Evolutionary conservation across 352 stramenopile genomes (phyloP), one percentile per base, ranked within the genome.

Genomic region (Peronospora destructor): DNA sequence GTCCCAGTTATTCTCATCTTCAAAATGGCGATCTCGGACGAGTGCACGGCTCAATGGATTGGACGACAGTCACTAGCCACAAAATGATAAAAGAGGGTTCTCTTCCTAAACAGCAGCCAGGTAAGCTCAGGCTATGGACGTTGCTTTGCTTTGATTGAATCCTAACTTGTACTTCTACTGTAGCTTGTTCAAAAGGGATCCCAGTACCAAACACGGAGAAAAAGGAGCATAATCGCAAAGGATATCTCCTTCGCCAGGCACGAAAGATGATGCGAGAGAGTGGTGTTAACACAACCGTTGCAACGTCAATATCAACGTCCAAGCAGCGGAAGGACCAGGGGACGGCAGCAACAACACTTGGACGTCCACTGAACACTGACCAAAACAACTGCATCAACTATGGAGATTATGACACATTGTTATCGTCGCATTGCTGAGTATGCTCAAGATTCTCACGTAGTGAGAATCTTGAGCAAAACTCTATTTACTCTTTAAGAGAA

Each of bases 221-320:
- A 33, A 89, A 89, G 51, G 78, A 86, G 49, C 78, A 89, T 53
- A 89, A 89, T 40, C 69, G 78, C 11, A 84, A 81, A 26, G 78
- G 78, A 2, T 89, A 89, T 53, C 59, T 64, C 0, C 64, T 89
- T 35, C 78, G 78, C 6, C 75, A 85, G 36, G 66, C 59, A 1
- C 69, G 78, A 32, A 85, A 68, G 30, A 44, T 76, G 53, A 64
- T 69, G 44, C 59, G 64, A 51, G 64, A 76, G 10, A 40, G 38
- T 14, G 35, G 33, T 39, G 49, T 37, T 11, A 48, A 13, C 4
- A 35, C 53, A 34, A 26, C 23, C 16, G 16, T 33, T 30, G 19
- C 25, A 34, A 3, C 44, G 23, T 19, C 32, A 29, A 25, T 30
- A 11, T 25, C 45, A 36, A 21, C 8, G 41, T 26, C 25, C 13